These are phyloP conservation scores for Taphrina betulina DNA, from an alignment of 1,139 yeast genomes.

Conservation along the genomic window DNA sequence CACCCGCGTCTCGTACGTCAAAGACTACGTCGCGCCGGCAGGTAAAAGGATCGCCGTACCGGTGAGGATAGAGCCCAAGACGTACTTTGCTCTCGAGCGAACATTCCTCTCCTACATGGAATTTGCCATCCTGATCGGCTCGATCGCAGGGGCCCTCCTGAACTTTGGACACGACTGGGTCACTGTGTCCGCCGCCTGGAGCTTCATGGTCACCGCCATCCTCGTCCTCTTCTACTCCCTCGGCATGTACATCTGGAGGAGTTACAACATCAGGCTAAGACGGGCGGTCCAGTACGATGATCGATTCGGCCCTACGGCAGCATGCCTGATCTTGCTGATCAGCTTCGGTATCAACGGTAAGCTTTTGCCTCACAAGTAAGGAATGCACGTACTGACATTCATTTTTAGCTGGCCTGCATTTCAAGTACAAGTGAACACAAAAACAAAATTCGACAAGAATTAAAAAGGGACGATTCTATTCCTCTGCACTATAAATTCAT, in stretches of 20 bases:
- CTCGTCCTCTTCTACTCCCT: slow-evolving; percentile 73
- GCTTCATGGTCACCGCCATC: slow-evolving; percentile 82
- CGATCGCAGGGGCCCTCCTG: slow-evolving; percentile 87
- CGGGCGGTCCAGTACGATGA: slow-evolving; percentile 84
- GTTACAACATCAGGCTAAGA: slow-evolving; percentile 75
- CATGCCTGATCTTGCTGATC: slow-evolving; percentile 16
- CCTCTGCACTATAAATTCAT: too few species aligned
- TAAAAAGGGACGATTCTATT: too few species aligned
- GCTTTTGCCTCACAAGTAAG: too few species aligned
- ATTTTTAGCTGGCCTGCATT: too few species aligned
- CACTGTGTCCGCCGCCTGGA: slow-evolving; percentile 79
- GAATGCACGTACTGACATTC: too few species aligned
- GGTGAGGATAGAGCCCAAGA: slow-evolving; percentile 97
- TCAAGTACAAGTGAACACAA: too few species aligned
- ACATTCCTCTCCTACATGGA: slow-evolving; percentile 96
- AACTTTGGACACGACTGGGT: slow-evolving; percentile 76
- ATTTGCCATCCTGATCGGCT: slow-evolving; percentile 90
- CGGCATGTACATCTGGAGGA: slow-evolving; percentile 75
- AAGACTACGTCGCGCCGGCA: slow-evolving; percentile 53
- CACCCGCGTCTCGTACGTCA: slow-evolving; percentile 30
- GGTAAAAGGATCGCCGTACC: slow-evolving; percentile 94
- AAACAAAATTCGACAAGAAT: too few species aligned
- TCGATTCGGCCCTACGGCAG: slow-evolving; percentile 64
- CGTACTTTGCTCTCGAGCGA: slow-evolving; percentile 97
- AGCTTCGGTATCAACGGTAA: slow-evolving; percentile 25